Percentiles rank a stretch among this genome's conserved stretches.
These are phyloP conservation scores for Penicillium verhagenii DNA, from an alignment of 495 filamentous ascomycete species.

Conservation along the genomic window DNA sequence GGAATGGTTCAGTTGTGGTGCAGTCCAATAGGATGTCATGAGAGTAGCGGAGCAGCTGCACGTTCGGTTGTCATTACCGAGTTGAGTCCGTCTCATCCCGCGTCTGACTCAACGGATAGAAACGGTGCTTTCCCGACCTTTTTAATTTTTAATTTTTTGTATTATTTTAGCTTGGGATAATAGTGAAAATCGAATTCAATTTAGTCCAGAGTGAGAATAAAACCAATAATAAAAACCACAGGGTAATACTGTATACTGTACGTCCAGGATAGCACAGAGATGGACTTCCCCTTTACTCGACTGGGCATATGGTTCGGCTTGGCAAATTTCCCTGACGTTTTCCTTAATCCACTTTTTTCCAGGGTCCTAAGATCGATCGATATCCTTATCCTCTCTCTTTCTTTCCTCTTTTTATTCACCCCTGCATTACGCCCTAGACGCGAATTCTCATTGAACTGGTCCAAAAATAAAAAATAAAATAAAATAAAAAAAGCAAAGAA, in stretches of 20 bases:
- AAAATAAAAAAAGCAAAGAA: constrained; percentile 8
- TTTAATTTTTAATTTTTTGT: not conserved
- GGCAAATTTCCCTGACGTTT: constrained; percentile 11
- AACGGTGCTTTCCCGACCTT: constrained; percentile 13
- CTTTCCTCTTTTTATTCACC: not conserved
- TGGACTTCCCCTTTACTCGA: constrained; percentile 15
- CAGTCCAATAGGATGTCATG: not conserved
- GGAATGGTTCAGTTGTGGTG: no score
- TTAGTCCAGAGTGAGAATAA: no score
- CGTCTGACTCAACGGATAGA: constrained; percentile 25
- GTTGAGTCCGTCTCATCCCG: constrained; percentile 14
- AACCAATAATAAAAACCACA: not conserved
- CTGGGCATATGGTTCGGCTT: constrained; percentile 14
- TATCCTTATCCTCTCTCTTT: constrained; percentile 3
- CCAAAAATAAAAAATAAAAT: no score
- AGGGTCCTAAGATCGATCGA: constrained; percentile 8
- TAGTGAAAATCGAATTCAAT: not conserved
- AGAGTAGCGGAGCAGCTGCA: constrained; percentile 1
- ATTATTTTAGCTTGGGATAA: not conserved
- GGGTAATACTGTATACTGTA: not conserved
- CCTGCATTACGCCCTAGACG: no score
- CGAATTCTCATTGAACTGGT: no score
- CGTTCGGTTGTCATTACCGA: constrained; percentile 28
- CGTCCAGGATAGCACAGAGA: constrained; percentile 2
- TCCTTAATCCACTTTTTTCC: constrained; percentile 8